Evolutionary conservation across 176 grass and related monocot genomes (phyloP).

Genomic region (Oryza punctata): DNA sequence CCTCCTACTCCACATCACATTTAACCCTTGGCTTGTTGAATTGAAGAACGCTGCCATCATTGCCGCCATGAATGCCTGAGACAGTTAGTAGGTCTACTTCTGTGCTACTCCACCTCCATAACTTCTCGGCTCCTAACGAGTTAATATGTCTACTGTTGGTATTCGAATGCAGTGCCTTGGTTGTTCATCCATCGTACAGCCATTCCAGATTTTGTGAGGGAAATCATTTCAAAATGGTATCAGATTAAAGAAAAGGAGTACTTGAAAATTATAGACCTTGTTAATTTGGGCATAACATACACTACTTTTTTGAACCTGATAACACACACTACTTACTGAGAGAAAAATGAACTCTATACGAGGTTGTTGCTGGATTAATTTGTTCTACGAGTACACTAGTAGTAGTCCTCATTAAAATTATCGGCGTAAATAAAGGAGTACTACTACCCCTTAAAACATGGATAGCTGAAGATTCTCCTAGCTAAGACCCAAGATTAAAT

Average conservation of each 20-base stretch:
- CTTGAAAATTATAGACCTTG: neutral
- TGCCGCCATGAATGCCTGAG: conserved; percentile 49
- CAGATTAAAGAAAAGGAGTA: neutral
- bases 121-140: neutral
- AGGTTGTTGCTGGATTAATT: neutral
- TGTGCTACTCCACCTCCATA: neutral
- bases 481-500: neutral
- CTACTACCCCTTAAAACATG: neutral
- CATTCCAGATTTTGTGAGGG: conserved; percentile 5
- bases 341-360: neutral
- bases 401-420: neutral
- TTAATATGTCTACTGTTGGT: conserved; percentile 16
- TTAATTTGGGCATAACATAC: neutral
- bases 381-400: neutral
- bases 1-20: conserved; percentile 8
- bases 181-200: neutral
- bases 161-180: neutral
- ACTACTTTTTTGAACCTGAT: no score
- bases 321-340: neutral
- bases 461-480: conserved; percentile 10
- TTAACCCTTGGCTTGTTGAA: conserved; percentile 25
- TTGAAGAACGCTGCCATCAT: conserved; percentile 41
- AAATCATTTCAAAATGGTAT: neutral
- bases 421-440: neutral
- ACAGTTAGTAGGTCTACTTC: conserved; percentile 33